Base-by-base conservation (phyloP, 2,329 filamentous ascomycete genomes). In the Elsinoe ampelina region DNA sequence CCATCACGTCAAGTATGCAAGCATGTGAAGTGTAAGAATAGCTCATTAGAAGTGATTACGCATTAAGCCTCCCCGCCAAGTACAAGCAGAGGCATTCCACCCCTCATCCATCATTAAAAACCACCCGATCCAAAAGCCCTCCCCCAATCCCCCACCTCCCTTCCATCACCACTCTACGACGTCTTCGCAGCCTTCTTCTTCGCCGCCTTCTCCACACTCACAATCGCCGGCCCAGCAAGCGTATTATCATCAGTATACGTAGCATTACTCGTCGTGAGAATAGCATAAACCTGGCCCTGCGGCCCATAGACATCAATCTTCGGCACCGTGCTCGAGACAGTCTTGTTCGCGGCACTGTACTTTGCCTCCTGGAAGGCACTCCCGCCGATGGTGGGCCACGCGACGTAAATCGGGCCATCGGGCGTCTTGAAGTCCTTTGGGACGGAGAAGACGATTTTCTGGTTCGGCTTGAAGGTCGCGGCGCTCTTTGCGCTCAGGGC, bases 141-240 rank as follows among this genome's bases (percentile, higher is more conserved):
- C n/a, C n/a, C n/a, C n/a, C n/a, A n/a, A n/a, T n/a, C n/a, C n/a
- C n/a, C n/a, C n/a, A n/a, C n/a, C n/a, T n/a, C n/a, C n/a, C n/a
- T n/a, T n/a, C n/a, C n/a, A n/a, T n/a, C n/a, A n/a, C n/a, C n/a
- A n/a, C n/a, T n/a, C 11, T 26, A n/a, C 26, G 41, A 34, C 26
- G n/a, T 50, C 26, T 50, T 34, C 15, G 45, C 45, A n/a, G 13
- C 45, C 32, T 52, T 52, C 32, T 38, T 38, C 34, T 36, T 17
- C 7, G 38, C 36, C 8, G 48, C 26, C 15, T 15, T 35, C 5
- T 36, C 26, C 13, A 55, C 22, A 13, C 60, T 35, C 12, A 66
- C 54, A 34, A 65, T 58, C 43, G 64, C 65, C 39, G 65, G 65
- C 45, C 65, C 65, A 42, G 65, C 65, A n/a, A 65, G 57, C 36